These are phyloP conservation scores for Metschnikowia rubicola DNA, from an alignment of 805 yeast species.

Conservation along the genomic window DNA sequence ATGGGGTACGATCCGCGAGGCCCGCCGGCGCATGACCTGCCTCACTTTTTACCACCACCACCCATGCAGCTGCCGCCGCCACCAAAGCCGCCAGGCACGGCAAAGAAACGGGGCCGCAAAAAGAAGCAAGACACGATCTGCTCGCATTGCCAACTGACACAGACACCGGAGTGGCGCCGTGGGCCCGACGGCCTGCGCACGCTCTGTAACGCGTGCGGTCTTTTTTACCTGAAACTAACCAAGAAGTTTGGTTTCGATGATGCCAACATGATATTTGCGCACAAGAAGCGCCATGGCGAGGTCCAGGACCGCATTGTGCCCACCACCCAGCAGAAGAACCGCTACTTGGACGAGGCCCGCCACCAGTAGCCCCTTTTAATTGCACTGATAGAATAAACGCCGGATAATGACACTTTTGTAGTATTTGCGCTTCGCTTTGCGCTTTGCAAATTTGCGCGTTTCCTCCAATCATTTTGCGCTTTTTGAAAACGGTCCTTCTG, in stretches of 20 bases:
- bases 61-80: neutral
- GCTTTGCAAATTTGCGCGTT: too few relatives aligned
- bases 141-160: slow-evolving; percentile 19
- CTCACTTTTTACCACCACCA: neutral
- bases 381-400: too few relatives aligned
- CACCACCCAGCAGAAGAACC: slow-evolving; percentile 11
- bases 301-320: slow-evolving; percentile 17
- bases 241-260: slow-evolving; percentile 43
- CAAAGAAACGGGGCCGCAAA: slow-evolving; percentile 19
- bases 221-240: slow-evolving; percentile 61
- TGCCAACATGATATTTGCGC: slow-evolving; percentile 28
- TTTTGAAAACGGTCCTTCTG: neutral
- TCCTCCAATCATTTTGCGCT: too few relatives aligned
- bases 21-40: neutral
- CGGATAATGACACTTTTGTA: too few relatives aligned
- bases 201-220: slow-evolving; percentile 89
- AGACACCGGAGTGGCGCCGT: slow-evolving; percentile 90
- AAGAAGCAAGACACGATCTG: slow-evolving; percentile 17
- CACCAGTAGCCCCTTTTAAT: too few relatives aligned
- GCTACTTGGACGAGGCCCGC: slow-evolving; percentile 5
- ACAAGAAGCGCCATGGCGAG: slow-evolving; percentile 14
- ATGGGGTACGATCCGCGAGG: neutral
- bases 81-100: neutral
- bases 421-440: too few relatives aligned
- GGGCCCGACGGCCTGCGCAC: slow-evolving; percentile 85